Evolutionary conservation across 2,329 filamentous ascomycete species (phyloP).

Genomic region (Geoglossum cookeanum): DNA sequence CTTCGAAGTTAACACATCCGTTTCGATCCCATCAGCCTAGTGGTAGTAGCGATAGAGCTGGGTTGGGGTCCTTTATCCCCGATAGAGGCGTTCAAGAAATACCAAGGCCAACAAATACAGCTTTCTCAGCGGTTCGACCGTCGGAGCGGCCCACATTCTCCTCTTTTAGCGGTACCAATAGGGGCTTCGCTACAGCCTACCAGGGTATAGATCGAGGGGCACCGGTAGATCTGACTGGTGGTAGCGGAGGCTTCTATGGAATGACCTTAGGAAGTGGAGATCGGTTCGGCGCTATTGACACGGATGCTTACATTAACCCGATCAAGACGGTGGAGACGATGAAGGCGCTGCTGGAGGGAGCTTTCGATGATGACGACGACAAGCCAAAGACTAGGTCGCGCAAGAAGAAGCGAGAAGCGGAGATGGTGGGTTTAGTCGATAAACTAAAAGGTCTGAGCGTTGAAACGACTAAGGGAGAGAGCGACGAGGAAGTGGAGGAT

Average conservation of each 20-base stretch:
- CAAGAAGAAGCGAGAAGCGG: conserved; percentile 19
- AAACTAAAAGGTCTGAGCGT: conserved; percentile 29
- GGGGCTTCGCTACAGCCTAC: conserved; percentile 20
- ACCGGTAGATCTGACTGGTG: conserved; percentile 30
- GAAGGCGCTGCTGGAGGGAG: conserved; percentile 30
- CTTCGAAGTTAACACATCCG: not conserved
- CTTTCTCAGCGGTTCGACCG: conserved; percentile 15
- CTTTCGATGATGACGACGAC: conserved; percentile 31
- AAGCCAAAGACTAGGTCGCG: conserved; percentile 18
- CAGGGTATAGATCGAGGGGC: conserved; percentile 24
- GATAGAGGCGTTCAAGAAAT: not conserved
- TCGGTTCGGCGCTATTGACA: conserved; percentile 34
- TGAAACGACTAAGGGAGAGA: conserved; percentile 21
- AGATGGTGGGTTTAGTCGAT: conserved; percentile 24
- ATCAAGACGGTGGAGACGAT: conserved; percentile 32
- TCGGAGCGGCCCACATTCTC: conserved; percentile 33
- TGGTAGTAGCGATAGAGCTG: not conserved
- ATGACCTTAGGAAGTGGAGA: conserved; percentile 27
- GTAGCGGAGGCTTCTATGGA: conserved; percentile 25
- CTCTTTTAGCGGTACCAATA: conserved; percentile 24
- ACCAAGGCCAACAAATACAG: not conserved
- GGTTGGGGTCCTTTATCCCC: not conserved
- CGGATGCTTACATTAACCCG: conserved; percentile 29
- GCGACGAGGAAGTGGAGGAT: conserved; percentile 29
- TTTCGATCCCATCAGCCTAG: not conserved